Conservation (phyloP, 129 eudicot species). For the Arctium lappa region DNA sequence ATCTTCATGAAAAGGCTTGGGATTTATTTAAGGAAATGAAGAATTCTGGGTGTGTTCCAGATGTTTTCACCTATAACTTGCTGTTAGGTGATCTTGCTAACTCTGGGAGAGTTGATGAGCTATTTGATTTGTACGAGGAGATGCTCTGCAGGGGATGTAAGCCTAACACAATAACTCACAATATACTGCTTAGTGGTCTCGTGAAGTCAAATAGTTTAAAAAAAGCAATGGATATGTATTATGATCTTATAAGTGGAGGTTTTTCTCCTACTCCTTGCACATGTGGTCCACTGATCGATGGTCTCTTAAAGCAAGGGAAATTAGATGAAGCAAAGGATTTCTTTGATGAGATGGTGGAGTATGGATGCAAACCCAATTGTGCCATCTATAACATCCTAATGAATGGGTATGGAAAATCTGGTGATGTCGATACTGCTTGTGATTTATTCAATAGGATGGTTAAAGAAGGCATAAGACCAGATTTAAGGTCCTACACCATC, state of each 20-base stretch:
- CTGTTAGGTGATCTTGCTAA: conserved; percentile 76
- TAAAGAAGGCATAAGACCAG: conserved; percentile 83
- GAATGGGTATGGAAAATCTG: conserved; percentile 87
- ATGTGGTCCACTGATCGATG: conserved; percentile 92
- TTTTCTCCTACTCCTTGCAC: conserved; percentile 92
- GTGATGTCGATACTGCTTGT: conserved; percentile 65
- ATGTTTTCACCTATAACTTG: conserved; percentile 75
- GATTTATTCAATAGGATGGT: conserved; percentile 71
- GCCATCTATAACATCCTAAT: conserved; percentile 89
- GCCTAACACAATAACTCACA: conserved; percentile 72
- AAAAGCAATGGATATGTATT: conserved; percentile 71
- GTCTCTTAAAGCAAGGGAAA: conserved; percentile 62
- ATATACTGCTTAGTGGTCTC: conserved; percentile 79
- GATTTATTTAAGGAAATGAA: conserved; percentile 69
- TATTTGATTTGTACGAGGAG: conserved; percentile 67
- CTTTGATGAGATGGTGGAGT: conserved; percentile 72
- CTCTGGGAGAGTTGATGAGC: conserved; percentile 49
- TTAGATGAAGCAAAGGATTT: conserved; percentile 65
- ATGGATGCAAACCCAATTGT: conserved; percentile 82
- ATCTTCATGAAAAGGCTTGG: conserved; percentile 60
- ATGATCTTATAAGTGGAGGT: conserved; percentile 75
- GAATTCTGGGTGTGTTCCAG: conserved; percentile 58
- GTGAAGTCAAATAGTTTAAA: conserved; percentile 65
- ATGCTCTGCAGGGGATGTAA: conserved; percentile 67
- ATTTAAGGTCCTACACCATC: conserved; percentile 83